These are phyloP conservation scores for Cercospora sojina DNA, from an alignment of 2,329 filamentous ascomycete genomes.

Conservation along the genomic window DNA sequence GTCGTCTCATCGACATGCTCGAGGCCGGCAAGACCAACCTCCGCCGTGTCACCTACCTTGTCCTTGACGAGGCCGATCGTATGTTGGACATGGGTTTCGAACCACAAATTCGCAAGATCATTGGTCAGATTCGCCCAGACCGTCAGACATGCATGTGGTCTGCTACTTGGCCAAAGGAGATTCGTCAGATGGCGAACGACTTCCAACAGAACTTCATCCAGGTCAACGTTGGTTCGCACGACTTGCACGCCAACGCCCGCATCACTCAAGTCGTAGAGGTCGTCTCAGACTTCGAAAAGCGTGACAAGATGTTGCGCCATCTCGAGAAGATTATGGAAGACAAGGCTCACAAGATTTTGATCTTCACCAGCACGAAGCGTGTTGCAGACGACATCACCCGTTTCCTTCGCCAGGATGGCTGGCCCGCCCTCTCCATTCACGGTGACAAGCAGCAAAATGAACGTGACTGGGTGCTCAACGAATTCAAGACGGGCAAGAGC, in stretches of 20 bases:
- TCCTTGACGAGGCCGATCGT: conserved; percentile 97
- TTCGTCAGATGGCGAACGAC: conserved; percentile 84
- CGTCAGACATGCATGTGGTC: conserved; percentile 99
- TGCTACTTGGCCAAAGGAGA: conserved; percentile 98
- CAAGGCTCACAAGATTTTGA: conserved; percentile 89
- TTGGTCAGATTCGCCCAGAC: conserved; percentile 94
- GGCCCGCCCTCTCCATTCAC: conserved; percentile 97
- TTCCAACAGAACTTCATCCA: conserved; percentile 96
- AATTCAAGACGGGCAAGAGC: conserved; percentile 99
- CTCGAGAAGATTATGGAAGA: conserved; percentile 97
- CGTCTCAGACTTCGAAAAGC: conserved; percentile 94
- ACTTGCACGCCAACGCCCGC: conserved; percentile 93
- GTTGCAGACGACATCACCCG: conserved; percentile 97
- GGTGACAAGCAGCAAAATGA: conserved; percentile 99
- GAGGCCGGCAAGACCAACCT: conserved; percentile 98
- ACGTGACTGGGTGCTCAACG: conserved; percentile 98
- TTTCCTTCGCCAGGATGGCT: conserved; percentile 95
- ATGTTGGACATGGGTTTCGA: conserved; percentile 99
- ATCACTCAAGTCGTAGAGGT: conserved; percentile 98
- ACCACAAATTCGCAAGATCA: conserved; percentile 98
- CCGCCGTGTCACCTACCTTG: conserved; percentile 94
- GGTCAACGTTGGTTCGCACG: conserved; percentile 96
- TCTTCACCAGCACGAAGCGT: conserved; percentile 85
- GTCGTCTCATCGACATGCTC: conserved; percentile 97
- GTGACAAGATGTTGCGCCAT: conserved; percentile 94